Base-by-base conservation (phyloP, 2,329 filamentous ascomycete species). In the Fusarium poae region DNA sequence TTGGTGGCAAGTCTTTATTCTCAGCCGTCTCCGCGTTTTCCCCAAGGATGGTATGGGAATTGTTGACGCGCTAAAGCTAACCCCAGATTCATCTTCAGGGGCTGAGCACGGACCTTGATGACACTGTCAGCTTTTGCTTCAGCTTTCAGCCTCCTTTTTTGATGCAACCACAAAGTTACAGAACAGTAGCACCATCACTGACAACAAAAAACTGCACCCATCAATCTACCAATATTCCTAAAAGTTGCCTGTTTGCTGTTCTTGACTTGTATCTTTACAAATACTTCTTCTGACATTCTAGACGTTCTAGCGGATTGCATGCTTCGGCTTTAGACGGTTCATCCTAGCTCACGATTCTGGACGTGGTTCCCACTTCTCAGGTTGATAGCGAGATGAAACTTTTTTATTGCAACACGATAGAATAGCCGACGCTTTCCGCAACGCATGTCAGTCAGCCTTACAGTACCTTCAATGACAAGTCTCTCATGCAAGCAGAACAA, bases 61-160 rank as follows among this genome's bases (percentile, higher is more conserved):
- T 62, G 54, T 69, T 62, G 61, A 63, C 39, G 53, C 66, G 54
- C 62, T 57, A 65, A 40, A 58, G 44, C 66, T 63, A 67, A 67
- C 66, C 66, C 66, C 66, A 32, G 66, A 67, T 67, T 70, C 51
- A 55, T 53, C 57, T 42, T 67, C 56, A 70, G 66, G 66, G 62
- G 66, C 39, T 20, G 20, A 9, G 57, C 50, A 67, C 51, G 35
- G 61, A 32, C 58, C 59, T 52, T 20, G n/a, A 23, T 45, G 16
- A 11, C n/a, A 12, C 32, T 37, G 46, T 63, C 27, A 62, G 21
- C 57, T 54, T 46, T 21, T 45, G 42, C 39, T 57, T 21, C 51
- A 49, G 20, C 29, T 30, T 27, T 44, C 45, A 58, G 25, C 32
- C 32, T 21, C 27, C 11, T 45, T 44, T 30, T 29, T 21, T 8